phyloP scores from a whole-genome alignment of 371 early-diverging fungal genomes.

The Funneliformis caledonium region DNA sequence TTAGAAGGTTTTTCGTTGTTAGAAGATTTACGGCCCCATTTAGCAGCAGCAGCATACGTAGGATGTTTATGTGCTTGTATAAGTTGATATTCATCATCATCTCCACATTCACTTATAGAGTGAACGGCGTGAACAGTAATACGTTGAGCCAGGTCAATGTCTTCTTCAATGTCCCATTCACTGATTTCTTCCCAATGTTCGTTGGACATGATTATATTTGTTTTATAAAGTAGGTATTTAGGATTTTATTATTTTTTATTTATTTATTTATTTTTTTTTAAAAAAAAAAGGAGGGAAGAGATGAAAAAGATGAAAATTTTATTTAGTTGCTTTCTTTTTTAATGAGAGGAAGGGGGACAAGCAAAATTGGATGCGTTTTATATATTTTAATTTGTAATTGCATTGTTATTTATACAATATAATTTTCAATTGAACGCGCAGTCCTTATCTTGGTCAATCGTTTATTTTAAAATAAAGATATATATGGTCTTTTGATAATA shows the following conservation, averaged over 20 bases:
- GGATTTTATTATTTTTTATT: not conserved
- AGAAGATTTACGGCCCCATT: constrained; percentile 25
- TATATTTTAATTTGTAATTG: no score
- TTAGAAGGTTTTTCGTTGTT: not conserved
- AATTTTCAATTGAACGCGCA: no score
- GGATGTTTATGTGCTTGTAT: constrained; percentile 28
- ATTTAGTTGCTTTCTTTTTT: no score
- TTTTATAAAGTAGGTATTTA: not conserved
- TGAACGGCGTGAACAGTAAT: constrained; percentile 38
- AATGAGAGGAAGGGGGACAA: no score
- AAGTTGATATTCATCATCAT: constrained; percentile 34
- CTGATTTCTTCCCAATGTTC: constrained; percentile 39
- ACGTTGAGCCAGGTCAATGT: constrained; percentile 30
- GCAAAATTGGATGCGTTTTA: no score
- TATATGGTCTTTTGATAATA: no score
- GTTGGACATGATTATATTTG: constrained; percentile 3
- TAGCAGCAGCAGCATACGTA: constrained; percentile 34
- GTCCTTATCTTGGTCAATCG: no score
- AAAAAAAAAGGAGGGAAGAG: not conserved
- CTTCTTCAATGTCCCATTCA: constrained; percentile 38
- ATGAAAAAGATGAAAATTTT: no score
- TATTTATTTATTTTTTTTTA: not conserved
- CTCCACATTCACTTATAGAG: not conserved
- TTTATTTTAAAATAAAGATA: no score
- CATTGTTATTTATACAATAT: no score